These are phyloP conservation scores for Ogataea ramenticola DNA, from an alignment of 805 yeast species.

Conservation along the genomic window DNA sequence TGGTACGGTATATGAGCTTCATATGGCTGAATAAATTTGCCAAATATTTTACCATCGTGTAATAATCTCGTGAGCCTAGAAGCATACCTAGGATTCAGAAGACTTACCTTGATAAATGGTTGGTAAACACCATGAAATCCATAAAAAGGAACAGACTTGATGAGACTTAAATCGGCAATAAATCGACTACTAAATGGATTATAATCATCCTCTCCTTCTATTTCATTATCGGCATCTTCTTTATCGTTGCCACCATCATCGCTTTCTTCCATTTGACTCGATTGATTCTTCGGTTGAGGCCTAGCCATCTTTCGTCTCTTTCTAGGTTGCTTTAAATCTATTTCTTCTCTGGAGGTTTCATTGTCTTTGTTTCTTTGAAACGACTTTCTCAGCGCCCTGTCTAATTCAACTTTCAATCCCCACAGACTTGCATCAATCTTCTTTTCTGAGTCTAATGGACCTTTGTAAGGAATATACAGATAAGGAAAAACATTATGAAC, in stretches of 20 bases:
- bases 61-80: slow-evolving; percentile 45
- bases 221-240: slow-evolving; percentile 8
- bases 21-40: slow-evolving; percentile 39
- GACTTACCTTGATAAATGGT: slow-evolving; percentile 60
- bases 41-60: slow-evolving; percentile 35
- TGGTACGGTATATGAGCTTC: slow-evolving; percentile 79
- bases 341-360: slow-evolving; percentile 6
- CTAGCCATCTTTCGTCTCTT: slow-evolving; percentile 3
- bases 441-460: slow-evolving; percentile 15
- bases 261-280: slow-evolving; percentile 9
- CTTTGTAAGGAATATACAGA: slow-evolving; percentile 56
- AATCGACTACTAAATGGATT: slow-evolving; percentile 24
- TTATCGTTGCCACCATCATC: slow-evolving; percentile 9
- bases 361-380: slow-evolving; percentile 18
- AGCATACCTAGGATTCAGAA: slow-evolving; percentile 55
- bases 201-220: slow-evolving; percentile 1
- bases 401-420: slow-evolving; percentile 36
- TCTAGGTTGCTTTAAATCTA: slow-evolving; percentile 1
- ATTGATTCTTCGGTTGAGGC: slow-evolving; percentile 4
- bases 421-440: slow-evolving; percentile 27
- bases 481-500: slow-evolving; percentile 85
- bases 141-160: slow-evolving; percentile 76
- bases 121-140: slow-evolving; percentile 68
- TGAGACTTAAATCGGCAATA: slow-evolving; percentile 53
- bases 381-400: slow-evolving; percentile 33